Evolutionary conservation across 2,329 filamentous ascomycete genomes (phyloP).

Genomic region (Microcyclosporella mali): DNA sequence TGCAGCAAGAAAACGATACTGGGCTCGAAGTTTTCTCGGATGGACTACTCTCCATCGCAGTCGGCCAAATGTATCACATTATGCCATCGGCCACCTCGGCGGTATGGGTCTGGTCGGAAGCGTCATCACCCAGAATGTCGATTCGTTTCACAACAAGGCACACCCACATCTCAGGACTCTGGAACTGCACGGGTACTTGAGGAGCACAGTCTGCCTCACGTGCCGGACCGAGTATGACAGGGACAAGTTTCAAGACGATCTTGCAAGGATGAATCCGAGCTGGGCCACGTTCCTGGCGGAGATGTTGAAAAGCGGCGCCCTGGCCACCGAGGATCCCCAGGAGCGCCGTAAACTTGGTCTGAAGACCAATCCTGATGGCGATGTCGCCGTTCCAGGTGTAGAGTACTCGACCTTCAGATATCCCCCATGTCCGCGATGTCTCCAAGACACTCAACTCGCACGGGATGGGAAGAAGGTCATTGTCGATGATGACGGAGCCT

Average conservation of each 20-base stretch:
- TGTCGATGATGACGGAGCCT: constrained; percentile 75
- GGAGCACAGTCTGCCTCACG: constrained; percentile 71
- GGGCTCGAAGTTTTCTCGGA: constrained; percentile 89
- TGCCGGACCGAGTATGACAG: constrained; percentile 69
- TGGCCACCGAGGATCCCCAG: constrained; percentile 69
- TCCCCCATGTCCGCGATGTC: constrained; percentile 77
- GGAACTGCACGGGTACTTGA: constrained; percentile 86
- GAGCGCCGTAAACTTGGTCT: constrained; percentile 64
- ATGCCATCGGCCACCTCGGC: constrained; percentile 67
- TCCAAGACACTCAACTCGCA: constrained; percentile 48
- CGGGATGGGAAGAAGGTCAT: constrained; percentile 55
- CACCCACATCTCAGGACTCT: constrained; percentile 70
- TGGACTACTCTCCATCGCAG: constrained; percentile 78
- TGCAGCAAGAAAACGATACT: constrained; percentile 84
- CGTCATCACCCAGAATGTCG: constrained; percentile 94
- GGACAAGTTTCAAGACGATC: constrained; percentile 65
- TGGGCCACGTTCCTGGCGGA: constrained; percentile 74
- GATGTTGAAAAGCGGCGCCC: constrained; percentile 65
- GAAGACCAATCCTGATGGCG: constrained; percentile 86
- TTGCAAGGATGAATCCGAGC: constrained; percentile 73
- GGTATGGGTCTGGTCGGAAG: constrained; percentile 64
- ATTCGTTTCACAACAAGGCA: constrained; percentile 78
- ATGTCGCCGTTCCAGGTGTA: constrained; percentile 81
- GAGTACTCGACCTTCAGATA: constrained; percentile 88
- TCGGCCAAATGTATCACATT: constrained; percentile 72